phyloP scores from a whole-genome alignment of 768 basidiomycete species.

The Lentinula guzmanii region DNA sequence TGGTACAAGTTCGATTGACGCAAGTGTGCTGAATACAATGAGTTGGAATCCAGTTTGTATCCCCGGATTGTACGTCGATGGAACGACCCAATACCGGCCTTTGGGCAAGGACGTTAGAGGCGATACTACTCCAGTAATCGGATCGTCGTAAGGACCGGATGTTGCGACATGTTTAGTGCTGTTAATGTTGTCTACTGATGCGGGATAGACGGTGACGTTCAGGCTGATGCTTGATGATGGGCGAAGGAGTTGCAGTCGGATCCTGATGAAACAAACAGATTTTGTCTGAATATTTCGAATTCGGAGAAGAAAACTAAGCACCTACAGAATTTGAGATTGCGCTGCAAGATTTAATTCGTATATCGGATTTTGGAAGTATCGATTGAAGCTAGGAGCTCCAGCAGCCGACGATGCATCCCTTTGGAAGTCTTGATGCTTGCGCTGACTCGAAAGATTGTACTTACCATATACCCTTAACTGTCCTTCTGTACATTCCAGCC shows the following conservation, averaged over 20 bases:
- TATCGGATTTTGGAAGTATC: constrained; percentile 64
- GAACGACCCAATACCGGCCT: constrained; percentile 69
- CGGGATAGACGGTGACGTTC: constrained; percentile 55
- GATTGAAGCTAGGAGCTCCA: constrained; percentile 61
- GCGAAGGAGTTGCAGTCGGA: constrained; percentile 60
- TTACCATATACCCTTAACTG: constrained; percentile 70
- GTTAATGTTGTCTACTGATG: constrained; percentile 19
- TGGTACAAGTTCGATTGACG: constrained; percentile 9
- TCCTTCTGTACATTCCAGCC: constrained; percentile 81
- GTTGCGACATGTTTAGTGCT: constrained; percentile 47
- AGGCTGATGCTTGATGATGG: constrained; percentile 36
- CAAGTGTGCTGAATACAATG: constrained; percentile 48
- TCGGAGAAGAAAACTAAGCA: not conserved
- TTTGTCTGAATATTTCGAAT: not conserved
- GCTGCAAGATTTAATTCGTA: constrained; percentile 55
- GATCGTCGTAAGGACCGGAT: constrained; percentile 78
- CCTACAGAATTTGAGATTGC: constrained; percentile 54
- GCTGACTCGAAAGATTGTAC: constrained; percentile 10
- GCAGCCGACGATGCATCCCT: constrained; percentile 58
- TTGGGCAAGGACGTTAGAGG: constrained; percentile 41
- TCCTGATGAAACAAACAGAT: constrained; percentile 29
- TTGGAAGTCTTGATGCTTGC: not conserved
- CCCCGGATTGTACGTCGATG: constrained; percentile 67
- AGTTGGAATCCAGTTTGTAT: constrained; percentile 52
- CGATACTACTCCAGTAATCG: constrained; percentile 64